These are phyloP conservation scores for Physocladia obscura DNA, from an alignment of 192 early-diverging fungal genomes.

Conservation along the genomic window DNA sequence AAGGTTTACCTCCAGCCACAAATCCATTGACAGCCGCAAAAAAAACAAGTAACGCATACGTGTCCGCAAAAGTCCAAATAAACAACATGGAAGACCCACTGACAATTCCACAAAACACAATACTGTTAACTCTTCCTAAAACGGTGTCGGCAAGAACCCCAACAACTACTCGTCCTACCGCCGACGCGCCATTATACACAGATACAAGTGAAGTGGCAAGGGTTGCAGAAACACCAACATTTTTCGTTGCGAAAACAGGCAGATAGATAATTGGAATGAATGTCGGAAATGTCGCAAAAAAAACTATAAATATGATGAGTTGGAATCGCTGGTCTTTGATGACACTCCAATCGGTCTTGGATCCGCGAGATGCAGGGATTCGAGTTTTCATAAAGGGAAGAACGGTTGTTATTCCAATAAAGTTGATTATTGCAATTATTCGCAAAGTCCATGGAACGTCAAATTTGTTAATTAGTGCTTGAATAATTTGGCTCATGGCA, in stretches of 20 bases:
- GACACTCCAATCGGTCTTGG: slow-evolving; percentile 25
- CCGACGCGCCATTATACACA: slow-evolving; percentile 68
- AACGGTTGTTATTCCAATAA: slow-evolving; percentile 23
- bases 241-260: not conserved
- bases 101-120: slow-evolving; percentile 46
- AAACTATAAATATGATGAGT: slow-evolving; percentile 12
- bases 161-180: slow-evolving; percentile 63
- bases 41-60: slow-evolving; percentile 29
- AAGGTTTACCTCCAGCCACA: not conserved
- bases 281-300: slow-evolving; percentile 41
- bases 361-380: not conserved
- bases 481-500: slow-evolving; percentile 57
- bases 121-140: slow-evolving; percentile 63
- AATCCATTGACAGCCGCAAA: slow-evolving; percentile 47
- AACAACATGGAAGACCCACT: slow-evolving; percentile 31
- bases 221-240: not conserved
- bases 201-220: slow-evolving; percentile 32
- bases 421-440: slow-evolving; percentile 50
- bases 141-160: slow-evolving; percentile 62
- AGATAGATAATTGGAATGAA: slow-evolving; percentile 5
- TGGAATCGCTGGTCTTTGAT: slow-evolving; percentile 19
- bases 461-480: slow-evolving; percentile 56
- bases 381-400: slow-evolving; percentile 17
- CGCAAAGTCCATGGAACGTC: slow-evolving; percentile 70
- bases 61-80: slow-evolving; percentile 54